Evolutionary conservation across 1,284 basidiomycete genomes (phyloP).

Genomic region (Apiotrichum laibachii): DNA sequence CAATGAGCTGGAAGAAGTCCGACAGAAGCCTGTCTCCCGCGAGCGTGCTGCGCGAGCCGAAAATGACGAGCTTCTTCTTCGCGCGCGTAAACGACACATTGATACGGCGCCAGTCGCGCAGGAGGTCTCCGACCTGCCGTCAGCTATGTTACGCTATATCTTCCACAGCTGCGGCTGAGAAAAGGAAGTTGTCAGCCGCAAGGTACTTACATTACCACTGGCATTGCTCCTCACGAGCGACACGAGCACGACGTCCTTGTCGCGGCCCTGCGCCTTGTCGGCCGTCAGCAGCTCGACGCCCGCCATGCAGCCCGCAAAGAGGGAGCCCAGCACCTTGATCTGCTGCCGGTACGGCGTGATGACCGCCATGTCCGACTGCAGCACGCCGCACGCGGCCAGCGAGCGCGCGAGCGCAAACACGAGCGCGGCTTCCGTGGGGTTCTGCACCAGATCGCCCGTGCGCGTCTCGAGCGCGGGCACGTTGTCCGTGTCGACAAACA

Average conservation of each 20-base stretch:
- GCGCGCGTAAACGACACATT: constrained; percentile 97
- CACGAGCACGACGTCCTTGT: constrained; percentile 92
- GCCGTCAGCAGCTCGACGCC: constrained; percentile 87
- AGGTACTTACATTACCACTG: constrained; percentile 60
- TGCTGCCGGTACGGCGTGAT: constrained; percentile 94
- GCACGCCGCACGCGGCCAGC: constrained; percentile 65
- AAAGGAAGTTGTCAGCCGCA: background rate
- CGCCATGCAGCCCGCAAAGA: constrained; percentile 48
- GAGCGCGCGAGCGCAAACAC: constrained; percentile 62
- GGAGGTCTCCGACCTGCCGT: constrained; percentile 75
- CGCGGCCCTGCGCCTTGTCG: constrained; percentile 91
- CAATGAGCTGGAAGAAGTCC: constrained; percentile 73
- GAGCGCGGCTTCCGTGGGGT: constrained; percentile 69
- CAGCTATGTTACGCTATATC: background rate
- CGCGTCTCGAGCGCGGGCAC: constrained; percentile 73
- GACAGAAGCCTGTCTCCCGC: constrained; percentile 59
- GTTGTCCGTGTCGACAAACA: constrained; percentile 89
- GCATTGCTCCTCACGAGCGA: constrained; percentile 88
- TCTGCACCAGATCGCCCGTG: constrained; percentile 85
- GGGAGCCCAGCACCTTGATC: constrained; percentile 74
- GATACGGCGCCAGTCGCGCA: constrained; percentile 91
- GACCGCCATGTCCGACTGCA: constrained; percentile 71
- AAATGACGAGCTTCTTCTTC: constrained; percentile 79
- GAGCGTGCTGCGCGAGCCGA: constrained; percentile 78
- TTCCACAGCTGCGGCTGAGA: too few species aligned